Evolutionary conservation across 78 protist genomes (phyloP), one percentile per base, ranked within the genome.

Genomic region (Tieghemostelium lacteum): DNA sequence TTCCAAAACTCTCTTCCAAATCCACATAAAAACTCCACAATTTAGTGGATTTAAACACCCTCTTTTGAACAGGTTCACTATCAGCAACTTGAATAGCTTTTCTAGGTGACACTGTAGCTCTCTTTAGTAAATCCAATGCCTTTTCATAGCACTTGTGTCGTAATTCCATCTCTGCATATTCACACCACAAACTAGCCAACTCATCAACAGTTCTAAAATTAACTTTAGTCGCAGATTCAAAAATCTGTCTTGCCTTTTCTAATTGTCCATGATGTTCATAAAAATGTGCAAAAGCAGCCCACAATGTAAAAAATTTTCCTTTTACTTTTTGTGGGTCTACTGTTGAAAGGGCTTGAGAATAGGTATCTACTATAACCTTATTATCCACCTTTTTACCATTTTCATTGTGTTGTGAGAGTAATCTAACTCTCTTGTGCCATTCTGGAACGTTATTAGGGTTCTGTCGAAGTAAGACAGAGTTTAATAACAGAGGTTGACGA

Each of bases 11-110:
- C 85, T 98, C 99, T 65, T 97, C 99, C 24, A 99, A 66, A 70
- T 99, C 99, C 14, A 88, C 98, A 58, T 96, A 97, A 28, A 96
- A 52, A 1, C 95, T 67, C 99, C 99, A 99, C 8, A 99, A 87
- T 52, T 66, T 66, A 31, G 93, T 58, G 55, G 92, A 63, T 73
- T 74, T 89, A 94, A 75, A 94, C 26, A 99, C 45, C n/a, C 98
- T 92, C 26, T 70, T 52, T 76, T 93, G 98, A 55, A 95, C 94
- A 17, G 86, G 76, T 42, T 73, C 83, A 8, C 37, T 83, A 12
- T 88, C 87, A 20, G 49, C 33, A 19, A 83, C 42, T 0, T 54
- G 60, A 4, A 36, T 55, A 33, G 45, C n/a, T 88, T 96, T 39
- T 26, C 74, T 10, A 50, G 88, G 67, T 60, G 73, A 39, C 52